Evolutionary conservation across 2,329 filamentous ascomycete species (phyloP), one percentile per base, ranked within the genome.

Genomic region (Parafenestella ontariensis): DNA sequence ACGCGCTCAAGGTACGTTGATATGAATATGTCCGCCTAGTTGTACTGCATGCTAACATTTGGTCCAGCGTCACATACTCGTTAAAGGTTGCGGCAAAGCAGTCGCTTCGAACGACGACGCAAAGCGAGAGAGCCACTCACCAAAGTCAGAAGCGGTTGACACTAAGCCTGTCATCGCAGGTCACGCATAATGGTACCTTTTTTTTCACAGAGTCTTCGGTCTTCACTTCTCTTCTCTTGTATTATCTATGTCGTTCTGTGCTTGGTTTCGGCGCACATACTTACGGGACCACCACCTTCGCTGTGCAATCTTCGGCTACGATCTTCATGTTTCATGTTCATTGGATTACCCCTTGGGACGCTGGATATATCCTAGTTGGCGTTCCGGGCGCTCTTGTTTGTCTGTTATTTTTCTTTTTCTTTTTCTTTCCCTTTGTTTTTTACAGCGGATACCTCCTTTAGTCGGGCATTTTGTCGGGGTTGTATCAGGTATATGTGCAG

Each of bases 1-100:
- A 98, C 76, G 95, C 95, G 9, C 81, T 99, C 26, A 98, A 98
- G 90, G 95, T 98, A 80, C 68, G 86, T 13, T 2, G 10, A 33
- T 36, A 2, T 4, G 5, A 0, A 17, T 28, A 8, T 4, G 48
- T 5, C 1, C 52, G 33, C 46, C 20, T 17, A 26, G 11, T 9
- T 83, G 9, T 78, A 85, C 15, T 29, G 4, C 24, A 24, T 46
- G 24, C 54, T 61, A 47, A 66, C 40, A 9, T 11, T 3, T 17
- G 1, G 2, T 3, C 28, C 45, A 89, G 86, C 81, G 86, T 73
- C 86, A 89, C 72, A 85, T 87, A 58, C 81, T 89, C 13, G 86
- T 89, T 63, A 89, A 89, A 73, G 86, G 86, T 44, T 89, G 86
- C 68, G 86, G 86, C 54, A 87, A 87, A 66, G 76, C 70, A 49